Percentiles rank a stretch among this genome's conserved stretches.
Conservation (phyloP, 2,329 filamentous ascomycete genomes). For the Pestalotiopsis sp. region DNA sequence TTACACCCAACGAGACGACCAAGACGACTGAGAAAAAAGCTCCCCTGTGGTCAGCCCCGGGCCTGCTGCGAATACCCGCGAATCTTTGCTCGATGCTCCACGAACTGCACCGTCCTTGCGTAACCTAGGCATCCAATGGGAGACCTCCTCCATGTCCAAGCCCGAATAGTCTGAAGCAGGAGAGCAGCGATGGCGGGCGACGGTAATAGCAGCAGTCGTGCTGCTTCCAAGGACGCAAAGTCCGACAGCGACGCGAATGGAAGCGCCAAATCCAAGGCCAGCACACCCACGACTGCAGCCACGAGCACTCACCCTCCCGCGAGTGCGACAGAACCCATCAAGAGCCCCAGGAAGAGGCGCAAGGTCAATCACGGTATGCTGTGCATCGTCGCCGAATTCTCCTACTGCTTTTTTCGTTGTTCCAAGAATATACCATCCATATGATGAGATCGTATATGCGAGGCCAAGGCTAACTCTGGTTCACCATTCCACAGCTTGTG, state of each 20-base stretch:
- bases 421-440: slow-evolving; percentile 15
- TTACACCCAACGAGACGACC: background rate
- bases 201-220: slow-evolving; percentile 13
- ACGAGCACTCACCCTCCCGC: slow-evolving; percentile 2
- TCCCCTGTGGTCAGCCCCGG: slow-evolving; percentile 10
- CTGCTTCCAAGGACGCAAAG: slow-evolving; percentile 16
- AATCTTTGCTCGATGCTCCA: slow-evolving; percentile 15
- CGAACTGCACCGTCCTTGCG: slow-evolving; percentile 17
- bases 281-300: slow-evolving; percentile 11
- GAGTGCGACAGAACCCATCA: slow-evolving; percentile 34
- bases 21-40: slow-evolving; percentile 2
- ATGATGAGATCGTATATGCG: slow-evolving; percentile 23
- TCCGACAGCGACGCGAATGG: slow-evolving; percentile 15
- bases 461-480: slow-evolving; percentile 35
- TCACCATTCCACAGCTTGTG: slow-evolving; percentile 69
- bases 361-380: slow-evolving; percentile 86
- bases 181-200: slow-evolving; percentile 17
- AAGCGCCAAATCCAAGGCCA: slow-evolving; percentile 8
- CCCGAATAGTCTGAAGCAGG: slow-evolving; percentile 16
- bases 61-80: slow-evolving; percentile 16
- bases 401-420: slow-evolving; percentile 14
- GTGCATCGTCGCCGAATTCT: slow-evolving; percentile 25
- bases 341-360: slow-evolving; percentile 80
- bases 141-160: slow-evolving; percentile 8
- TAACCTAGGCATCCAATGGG: slow-evolving; percentile 19